Conservation (phyloP, 148 eudicot species). For the Vaccinium corymbosum region DNA sequence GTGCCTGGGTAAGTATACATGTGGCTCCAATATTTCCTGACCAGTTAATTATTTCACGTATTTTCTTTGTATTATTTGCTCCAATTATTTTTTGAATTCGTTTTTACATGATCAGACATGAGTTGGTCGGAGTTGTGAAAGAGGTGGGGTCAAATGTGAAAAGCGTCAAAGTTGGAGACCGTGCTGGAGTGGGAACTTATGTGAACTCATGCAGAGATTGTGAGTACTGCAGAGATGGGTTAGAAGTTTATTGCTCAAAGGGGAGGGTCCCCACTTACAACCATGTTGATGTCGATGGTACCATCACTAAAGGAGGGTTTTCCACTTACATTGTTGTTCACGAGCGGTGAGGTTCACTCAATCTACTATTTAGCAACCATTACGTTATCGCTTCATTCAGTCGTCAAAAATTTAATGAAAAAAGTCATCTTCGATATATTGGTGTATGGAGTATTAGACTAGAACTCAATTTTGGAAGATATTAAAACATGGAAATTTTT, state of each 20-base stretch:
- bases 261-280: slow-evolving; percentile 58
- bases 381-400: no score
- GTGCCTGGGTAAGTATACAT: slow-evolving; percentile 67
- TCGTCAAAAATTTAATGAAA: no score
- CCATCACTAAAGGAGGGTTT: slow-evolving; percentile 73
- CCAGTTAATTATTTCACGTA: not conserved
- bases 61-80: not conserved
- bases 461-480: no score
- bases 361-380: no score
- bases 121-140: slow-evolving; percentile 74
- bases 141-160: slow-evolving; percentile 60
- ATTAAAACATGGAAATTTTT: no score
- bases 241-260: slow-evolving; percentile 58
- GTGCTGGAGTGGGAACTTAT: slow-evolving; percentile 77
- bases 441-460: no score
- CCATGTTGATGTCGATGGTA: slow-evolving; percentile 58
- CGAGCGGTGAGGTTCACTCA: slow-evolving; percentile 38
- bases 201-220: slow-evolving; percentile 81
- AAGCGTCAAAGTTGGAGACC: slow-evolving; percentile 67
- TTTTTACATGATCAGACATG: slow-evolving; percentile 42
- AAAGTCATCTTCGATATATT: no score
- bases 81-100: not conserved
- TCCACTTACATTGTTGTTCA: slow-evolving; percentile 65
- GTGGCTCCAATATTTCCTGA: not conserved
- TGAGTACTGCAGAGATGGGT: slow-evolving; percentile 51